Percentiles rank a stretch among this genome's conserved stretches.
Evolutionary conservation across 2,329 filamentous ascomycete species (phyloP).

Genomic region (Zarea fungicola): DNA sequence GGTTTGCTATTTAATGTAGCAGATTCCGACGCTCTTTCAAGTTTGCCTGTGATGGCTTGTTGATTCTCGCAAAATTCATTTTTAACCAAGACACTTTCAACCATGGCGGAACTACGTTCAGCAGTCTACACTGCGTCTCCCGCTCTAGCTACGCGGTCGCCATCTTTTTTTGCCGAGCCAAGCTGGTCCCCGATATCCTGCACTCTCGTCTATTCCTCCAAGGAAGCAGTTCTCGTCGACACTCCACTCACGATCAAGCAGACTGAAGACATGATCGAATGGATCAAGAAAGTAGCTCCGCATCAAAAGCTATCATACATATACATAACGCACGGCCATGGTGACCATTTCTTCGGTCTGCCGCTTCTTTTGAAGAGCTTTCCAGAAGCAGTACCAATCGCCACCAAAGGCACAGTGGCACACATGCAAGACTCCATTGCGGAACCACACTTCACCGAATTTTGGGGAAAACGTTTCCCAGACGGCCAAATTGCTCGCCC

Average conservation of each 20-base stretch:
- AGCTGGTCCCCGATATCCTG: too few species aligned
- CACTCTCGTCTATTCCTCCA: too few species aligned
- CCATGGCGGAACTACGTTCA: too few species aligned
- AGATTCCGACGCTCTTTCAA: too few species aligned
- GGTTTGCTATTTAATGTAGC: too few species aligned
- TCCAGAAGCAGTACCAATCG: conserved; percentile 19
- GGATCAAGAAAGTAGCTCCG: conserved; percentile 29
- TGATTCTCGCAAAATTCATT: too few species aligned
- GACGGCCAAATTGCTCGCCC: conserved; percentile 19
- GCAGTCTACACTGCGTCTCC: too few species aligned
- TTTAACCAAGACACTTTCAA: too few species aligned
- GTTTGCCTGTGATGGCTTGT: too few species aligned
- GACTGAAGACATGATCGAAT: conserved; percentile 26
- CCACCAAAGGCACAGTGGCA: conserved; percentile 19
- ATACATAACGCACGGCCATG: conserved; percentile 38
- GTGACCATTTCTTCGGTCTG: conserved; percentile 35
- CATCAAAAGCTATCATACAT: conserved; percentile 27
- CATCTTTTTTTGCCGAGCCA: too few species aligned
- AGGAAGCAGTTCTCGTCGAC: conserved; percentile 36
- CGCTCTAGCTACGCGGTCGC: too few species aligned
- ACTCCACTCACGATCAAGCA: conserved; percentile 28
- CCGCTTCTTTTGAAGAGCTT: conserved; percentile 24
- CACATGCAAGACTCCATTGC: conserved; percentile 21
- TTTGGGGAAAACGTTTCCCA: conserved; percentile 23
- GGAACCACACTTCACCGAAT: conserved; percentile 11